phyloP scores from a whole-genome alignment of 2,329 filamentous ascomycete genomes.

The Trichoderma arundinaceum region DNA sequence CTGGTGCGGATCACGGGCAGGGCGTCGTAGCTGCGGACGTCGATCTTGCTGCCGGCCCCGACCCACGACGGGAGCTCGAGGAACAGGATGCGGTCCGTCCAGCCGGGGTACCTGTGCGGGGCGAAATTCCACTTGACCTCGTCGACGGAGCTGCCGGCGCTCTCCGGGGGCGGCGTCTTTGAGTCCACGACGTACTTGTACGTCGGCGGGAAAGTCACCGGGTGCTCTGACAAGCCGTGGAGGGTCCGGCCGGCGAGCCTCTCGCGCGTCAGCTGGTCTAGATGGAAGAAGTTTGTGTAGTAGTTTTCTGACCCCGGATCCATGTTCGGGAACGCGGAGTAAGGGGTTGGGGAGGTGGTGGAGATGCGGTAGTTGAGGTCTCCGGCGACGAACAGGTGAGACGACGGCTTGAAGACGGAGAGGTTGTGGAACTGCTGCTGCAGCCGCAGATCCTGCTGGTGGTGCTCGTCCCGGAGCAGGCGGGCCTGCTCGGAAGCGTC shows the following conservation, averaged over 20 bases:
- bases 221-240: constrained; percentile 77
- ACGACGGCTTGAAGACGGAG: constrained; percentile 75
- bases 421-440: constrained; percentile 58
- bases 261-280: constrained; percentile 82
- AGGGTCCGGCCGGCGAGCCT: constrained; percentile 70
- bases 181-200: constrained; percentile 77
- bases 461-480: constrained; percentile 45
- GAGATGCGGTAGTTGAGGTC: constrained; percentile 95
- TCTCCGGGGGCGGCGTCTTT: constrained; percentile 33
- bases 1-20: constrained; percentile 81
- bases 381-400: constrained; percentile 84
- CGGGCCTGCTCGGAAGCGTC: constrained; percentile 40
- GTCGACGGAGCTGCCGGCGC: constrained; percentile 39
- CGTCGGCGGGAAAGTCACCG: constrained; percentile 83
- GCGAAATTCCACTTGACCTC: constrained; percentile 73
- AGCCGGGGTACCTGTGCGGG: constrained; percentile 82
- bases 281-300: constrained; percentile 68
- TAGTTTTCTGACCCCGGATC: constrained; percentile 63
- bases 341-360: constrained; percentile 64
- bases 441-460: constrained; percentile 45
- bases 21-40: constrained; percentile 71
- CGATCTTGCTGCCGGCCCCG: constrained; percentile 51
- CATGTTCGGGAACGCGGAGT: constrained; percentile 67
- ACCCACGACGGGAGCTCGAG: constrained; percentile 65
- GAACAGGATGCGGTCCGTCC: constrained; percentile 91